Base-by-base conservation (phyloP, 345 rosid genomes). In the Anastatica hierochuntica region DNA sequence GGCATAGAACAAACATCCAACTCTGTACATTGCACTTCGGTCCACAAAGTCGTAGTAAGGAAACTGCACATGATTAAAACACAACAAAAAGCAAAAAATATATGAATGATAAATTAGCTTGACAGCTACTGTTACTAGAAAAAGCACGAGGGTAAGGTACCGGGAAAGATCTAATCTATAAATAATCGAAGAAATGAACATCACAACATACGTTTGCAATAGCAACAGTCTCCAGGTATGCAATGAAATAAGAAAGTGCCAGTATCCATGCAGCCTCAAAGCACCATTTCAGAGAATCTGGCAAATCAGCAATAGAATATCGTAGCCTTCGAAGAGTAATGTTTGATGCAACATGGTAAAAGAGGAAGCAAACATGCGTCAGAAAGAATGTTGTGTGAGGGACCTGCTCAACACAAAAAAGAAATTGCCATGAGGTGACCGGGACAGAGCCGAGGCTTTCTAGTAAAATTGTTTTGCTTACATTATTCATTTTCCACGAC, bases 401-500 rank as follows among this genome's bases (percentile, higher is more conserved):
- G 43, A 92, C 97, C 98, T 88, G 71, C 79, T 64, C 23, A 68
- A 43, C 40, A 66, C 51, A 53, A 34, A 15, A 29, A 7, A 24
- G 6, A 24, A 24, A 24, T 13, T 51, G 15, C 14, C 41, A 38
- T 63, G 20, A 51, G 49, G 14, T 17, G 24, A 17, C 10, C 6
- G 2, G 14, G 31, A 56, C 51, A 48, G 9, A 15, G 39, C 14
- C 30, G n/a, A n/a, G n/a, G n/a, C n/a, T n/a, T n/a, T n/a, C n/a
- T n/a, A 2, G 35, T 29, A n/a, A 30, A 42, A 11, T 11, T 39
- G 31, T 18, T 44, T 15, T 19, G 58, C 83, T 77, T 76, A 92
- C 98, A 62, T 92, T 68, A 60, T 92, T 92, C 98, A 92, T 92
- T 77, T 68, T 92, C 98, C 98, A 92, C 0, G 98, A 88, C 14